phyloP scores from a whole-genome alignment of 1,139 yeast species.

The Pichia cactophila region DNA sequence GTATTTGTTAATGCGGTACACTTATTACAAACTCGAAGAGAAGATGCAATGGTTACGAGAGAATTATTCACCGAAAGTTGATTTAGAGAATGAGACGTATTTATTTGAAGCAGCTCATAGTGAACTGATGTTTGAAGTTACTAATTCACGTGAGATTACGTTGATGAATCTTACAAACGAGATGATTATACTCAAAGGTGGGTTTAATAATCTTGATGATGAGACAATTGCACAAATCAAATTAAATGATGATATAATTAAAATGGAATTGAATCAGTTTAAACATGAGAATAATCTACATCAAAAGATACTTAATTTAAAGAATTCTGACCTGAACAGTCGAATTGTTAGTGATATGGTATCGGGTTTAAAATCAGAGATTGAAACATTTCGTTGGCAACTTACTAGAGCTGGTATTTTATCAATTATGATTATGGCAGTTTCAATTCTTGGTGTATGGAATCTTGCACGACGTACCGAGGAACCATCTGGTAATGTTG shows the following conservation, averaged over 20 bases:
- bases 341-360: slow-evolving; percentile 77
- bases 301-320: slow-evolving; percentile 60
- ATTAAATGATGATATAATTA: slow-evolving; percentile 64
- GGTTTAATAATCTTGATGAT: slow-evolving; percentile 63
- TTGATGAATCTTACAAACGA: slow-evolving; percentile 61
- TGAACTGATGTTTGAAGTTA: slow-evolving; percentile 74
- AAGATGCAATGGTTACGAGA: slow-evolving; percentile 52
- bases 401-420: slow-evolving; percentile 80
- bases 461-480: slow-evolving; percentile 30
- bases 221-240: slow-evolving; percentile 66
- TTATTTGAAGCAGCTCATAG: slow-evolving; percentile 90
- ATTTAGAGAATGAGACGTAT: slow-evolving; percentile 79
- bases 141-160: slow-evolving; percentile 64
- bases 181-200: slow-evolving; percentile 64
- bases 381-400: slow-evolving; percentile 89
- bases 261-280: slow-evolving; percentile 80
- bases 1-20: slow-evolving; percentile 42
- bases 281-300: slow-evolving; percentile 76
- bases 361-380: slow-evolving; percentile 76
- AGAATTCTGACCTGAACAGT: slow-evolving; percentile 78
- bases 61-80: slow-evolving; percentile 57
- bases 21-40: slow-evolving; percentile 43
- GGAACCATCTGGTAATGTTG: slow-evolving; percentile 23
- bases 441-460: slow-evolving; percentile 42
- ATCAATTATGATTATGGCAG: slow-evolving; percentile 45